Base-by-base conservation (phyloP, 2,329 filamentous ascomycete species). In the Lachnellula arida region DNA sequence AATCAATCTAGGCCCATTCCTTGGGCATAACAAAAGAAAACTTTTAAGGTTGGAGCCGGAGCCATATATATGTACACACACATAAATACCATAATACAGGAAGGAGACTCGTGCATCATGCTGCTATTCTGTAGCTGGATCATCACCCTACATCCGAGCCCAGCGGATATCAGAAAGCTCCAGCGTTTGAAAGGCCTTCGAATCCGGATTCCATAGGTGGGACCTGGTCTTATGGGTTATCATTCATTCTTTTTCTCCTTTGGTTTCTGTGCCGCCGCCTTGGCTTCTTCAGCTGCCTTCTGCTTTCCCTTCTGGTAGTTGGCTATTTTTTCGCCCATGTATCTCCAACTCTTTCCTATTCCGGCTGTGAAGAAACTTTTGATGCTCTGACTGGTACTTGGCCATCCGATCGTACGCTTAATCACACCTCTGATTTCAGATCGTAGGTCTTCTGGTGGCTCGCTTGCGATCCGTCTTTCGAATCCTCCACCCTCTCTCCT, bases 401-500 rank as follows among this genome's bases (percentile, higher is more conserved):
- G 92, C 94, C 94, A 97, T 54, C 84, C 82, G 65, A 97, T 90
- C 0, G 95, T 97, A 69, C 88, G 88, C 68, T 85, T 87, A 67
- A 99, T 92, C 42, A 91, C 88, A 39, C 80, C 78, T 35, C 86
- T 81, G 17, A 97, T 84, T 63, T 87, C 86, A 25, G 82, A 76
- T 43, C 80, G 79, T n/a, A 97, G 76, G 63, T 88, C 82, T 19
- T 79, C 76, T 0, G 82, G 72, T 40, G 87, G 81, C 55, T 88
- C 87, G 46, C 78, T 77, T 0, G 88, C 91, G 63, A 99, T 94
- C 19, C 91, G 83, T 65, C 81, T 84, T 73, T 99, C 94, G 63
- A 99, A 97, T 1, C 83, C 81, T 46, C 91, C 90, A 11, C 89
- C 93, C 63, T 93, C 82, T 57, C 88, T 82, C 57, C 86, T 82